Conservation (phyloP, 2,329 filamentous ascomycete species). For the Fusarium decemcellulare region DNA sequence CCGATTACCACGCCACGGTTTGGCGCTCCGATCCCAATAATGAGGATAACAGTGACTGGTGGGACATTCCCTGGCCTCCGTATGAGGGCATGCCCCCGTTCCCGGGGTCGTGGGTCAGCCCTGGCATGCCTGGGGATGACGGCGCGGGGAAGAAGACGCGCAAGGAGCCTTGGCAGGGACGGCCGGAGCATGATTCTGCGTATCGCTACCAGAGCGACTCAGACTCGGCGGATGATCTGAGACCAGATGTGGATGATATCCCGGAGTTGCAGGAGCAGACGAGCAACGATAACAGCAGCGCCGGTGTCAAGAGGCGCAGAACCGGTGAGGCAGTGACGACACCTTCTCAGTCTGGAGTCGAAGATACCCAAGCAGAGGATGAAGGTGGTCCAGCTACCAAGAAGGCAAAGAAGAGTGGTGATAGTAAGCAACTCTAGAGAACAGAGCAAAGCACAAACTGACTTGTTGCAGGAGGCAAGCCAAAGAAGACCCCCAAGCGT, state of each 20-base stretch:
- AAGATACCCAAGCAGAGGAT: neutral
- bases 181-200: slow-evolving; percentile 21
- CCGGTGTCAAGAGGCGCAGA: neutral
- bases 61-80: slow-evolving; percentile 49
- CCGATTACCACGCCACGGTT: slow-evolving; percentile 30
- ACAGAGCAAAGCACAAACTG: fast-evolving
- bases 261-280: slow-evolving; percentile 15
- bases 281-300: neutral
- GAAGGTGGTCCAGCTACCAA: slow-evolving; percentile 27
- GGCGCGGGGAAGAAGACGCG: neutral
- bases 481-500: neutral
- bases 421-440: slow-evolving; percentile 7
- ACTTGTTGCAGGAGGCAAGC: slow-evolving; percentile 4
- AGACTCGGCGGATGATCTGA: slow-evolving; percentile 40
- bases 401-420: slow-evolving; percentile 23
- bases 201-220: slow-evolving; percentile 38
- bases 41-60: slow-evolving; percentile 42
- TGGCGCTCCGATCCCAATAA: slow-evolving; percentile 53
- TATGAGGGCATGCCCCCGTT: slow-evolving; percentile 40
- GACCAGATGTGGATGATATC: slow-evolving; percentile 37
- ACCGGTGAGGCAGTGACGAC: neutral
- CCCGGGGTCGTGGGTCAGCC: slow-evolving; percentile 38
- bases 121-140: slow-evolving; percentile 19
- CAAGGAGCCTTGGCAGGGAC: slow-evolving; percentile 3
- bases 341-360: neutral